Evolutionary conservation across 1,284 basidiomycete species (phyloP).

Genomic region (Ustilago nuda): DNA sequence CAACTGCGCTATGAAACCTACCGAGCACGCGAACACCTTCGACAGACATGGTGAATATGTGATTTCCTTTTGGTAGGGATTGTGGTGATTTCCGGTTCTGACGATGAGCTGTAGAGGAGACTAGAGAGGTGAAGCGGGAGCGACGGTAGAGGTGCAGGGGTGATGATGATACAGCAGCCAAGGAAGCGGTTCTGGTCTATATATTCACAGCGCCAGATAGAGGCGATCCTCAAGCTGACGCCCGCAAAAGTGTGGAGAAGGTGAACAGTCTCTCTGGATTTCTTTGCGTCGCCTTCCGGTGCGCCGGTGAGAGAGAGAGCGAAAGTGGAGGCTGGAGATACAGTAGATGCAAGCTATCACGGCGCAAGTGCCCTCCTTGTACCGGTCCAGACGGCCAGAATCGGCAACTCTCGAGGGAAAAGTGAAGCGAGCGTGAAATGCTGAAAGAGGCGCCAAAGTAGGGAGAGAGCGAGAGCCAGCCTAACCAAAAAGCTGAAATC

Average conservation of each 20-base stretch:
- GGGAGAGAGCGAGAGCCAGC: constrained; percentile 16
- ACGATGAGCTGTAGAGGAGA: constrained; percentile 1
- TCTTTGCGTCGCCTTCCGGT: constrained; percentile 7
- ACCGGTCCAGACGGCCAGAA: constrained; percentile 15
- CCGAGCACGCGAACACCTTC: constrained; percentile 68
- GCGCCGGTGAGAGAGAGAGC: too few relatives aligned
- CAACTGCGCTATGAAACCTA: constrained; percentile 24
- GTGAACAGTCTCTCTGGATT: not conserved
- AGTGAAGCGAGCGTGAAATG: constrained; percentile 23
- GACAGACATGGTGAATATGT: constrained; percentile 63
- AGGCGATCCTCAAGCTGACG: constrained; percentile 7
- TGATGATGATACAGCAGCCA: not conserved
- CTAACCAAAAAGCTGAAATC: not conserved
- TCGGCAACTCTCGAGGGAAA: constrained; percentile 17
- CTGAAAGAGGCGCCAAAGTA: not conserved
- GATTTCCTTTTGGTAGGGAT: not conserved
- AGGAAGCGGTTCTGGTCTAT: constrained; percentile 15
- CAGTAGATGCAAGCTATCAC: not conserved
- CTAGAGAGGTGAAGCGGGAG: not conserved
- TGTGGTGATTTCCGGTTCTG: constrained; percentile 1
- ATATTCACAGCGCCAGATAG: constrained; percentile 16
- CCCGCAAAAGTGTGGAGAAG: constrained; percentile 17
- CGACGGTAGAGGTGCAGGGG: not conserved
- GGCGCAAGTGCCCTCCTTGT: constrained; percentile 13
- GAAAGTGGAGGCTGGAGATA: not conserved